Evolutionary conservation across 2,329 filamentous ascomycete species (phyloP), one percentile per base, ranked within the genome.

Genomic region (Magnaporthiopsis rhizophila): DNA sequence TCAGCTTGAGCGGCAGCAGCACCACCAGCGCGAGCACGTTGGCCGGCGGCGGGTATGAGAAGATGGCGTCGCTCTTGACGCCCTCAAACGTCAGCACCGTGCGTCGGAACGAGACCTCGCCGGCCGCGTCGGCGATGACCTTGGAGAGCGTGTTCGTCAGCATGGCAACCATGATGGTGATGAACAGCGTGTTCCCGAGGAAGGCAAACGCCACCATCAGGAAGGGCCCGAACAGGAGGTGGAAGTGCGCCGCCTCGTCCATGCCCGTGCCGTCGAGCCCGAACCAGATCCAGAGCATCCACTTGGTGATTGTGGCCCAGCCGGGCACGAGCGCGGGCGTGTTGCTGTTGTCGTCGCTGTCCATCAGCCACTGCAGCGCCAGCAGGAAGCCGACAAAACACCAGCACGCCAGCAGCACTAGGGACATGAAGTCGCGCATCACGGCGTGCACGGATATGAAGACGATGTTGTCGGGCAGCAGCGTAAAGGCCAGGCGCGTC

Each of bases 231-330:
- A 90, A 80, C 30, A 89, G 75, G 73, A 84, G 79, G 71, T 91
- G 87, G 74, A 91, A 88, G 59, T 86, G 82, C 11, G 75, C 76
- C 2, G 78, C 78, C 65, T 79, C 76, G 65, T 81, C 78, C 59
- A 83, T 86, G 9, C 86, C 86, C 3, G 82, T 86, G 8, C 85
- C 91, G 69, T 95, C 91, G 1, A 96, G 83, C 2, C 91, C 91
- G 71, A 96, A 95, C 91, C 91, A 96, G 68, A 96, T 93, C 83
- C 90, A 95, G 1, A 95, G 83, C 90, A 96, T 94, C 91, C 91
- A 96, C 75, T 93, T 92, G 59, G 86, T 86, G 67, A 95, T 92
- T 1, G 88, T 90, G 75, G 62, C 53, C 62, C 62, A 63, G n/a
- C 53, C n/a, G 11, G 62, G 62, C 53, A 53, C 57, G 9, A 58